Base-by-base conservation (phyloP, 139 green algal species). In the Haematococcus lacustris region DNA sequence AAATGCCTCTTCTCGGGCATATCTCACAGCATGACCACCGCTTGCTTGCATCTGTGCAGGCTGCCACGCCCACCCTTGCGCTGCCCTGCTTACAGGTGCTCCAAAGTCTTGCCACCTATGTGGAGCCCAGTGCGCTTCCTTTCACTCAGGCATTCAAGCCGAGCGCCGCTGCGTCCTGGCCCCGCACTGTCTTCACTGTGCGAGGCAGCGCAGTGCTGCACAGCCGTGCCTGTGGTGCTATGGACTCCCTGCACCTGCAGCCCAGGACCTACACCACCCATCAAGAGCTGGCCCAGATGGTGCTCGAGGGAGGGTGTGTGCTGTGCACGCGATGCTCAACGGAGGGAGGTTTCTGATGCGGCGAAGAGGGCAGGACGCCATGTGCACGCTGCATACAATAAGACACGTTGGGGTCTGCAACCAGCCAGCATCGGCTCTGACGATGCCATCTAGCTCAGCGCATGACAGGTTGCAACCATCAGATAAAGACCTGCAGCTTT, bases 131-230 rank as follows among this genome's bases (percentile, higher is more conserved):
- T n/a, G n/a, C n/a, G n/a, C n/a, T n/a, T n/a, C n/a, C n/a, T n/a
- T n/a, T n/a, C n/a, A n/a, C n/a, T n/a, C n/a, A n/a, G 50, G 57
- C 41, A 43, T 38, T 4, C 47, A 67, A 47, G 37, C 9, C 1
- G 72, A 77, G 28, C 63, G 53, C 53, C n/a, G n/a, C n/a, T n/a
- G 67, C 33, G 9, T 6, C 37, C 5, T 69, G 34, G 35, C 63
- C 41, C 28, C 39, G 39, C 28, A 28, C 38, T 28, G 40, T 30
- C 6, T 61, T 71, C 40, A 60, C 39, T 3, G 66, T 59, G 41
- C 40, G 66, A 28, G 66, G 66, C 66, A 51, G 66, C 66, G 5
- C 39, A 9, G 66, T 71, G 66, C 66, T 73, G 66, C 73, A 78
- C 73, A 64, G 6, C 0, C 5, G 33, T 30, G n/a, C 73, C 25